A percentile compares a stretch with the other conserved stretches of the same genome.
phyloP scores from a whole-genome alignment of 2,329 filamentous ascomycete genomes.

The Aspergillus ochraceoroseus region DNA sequence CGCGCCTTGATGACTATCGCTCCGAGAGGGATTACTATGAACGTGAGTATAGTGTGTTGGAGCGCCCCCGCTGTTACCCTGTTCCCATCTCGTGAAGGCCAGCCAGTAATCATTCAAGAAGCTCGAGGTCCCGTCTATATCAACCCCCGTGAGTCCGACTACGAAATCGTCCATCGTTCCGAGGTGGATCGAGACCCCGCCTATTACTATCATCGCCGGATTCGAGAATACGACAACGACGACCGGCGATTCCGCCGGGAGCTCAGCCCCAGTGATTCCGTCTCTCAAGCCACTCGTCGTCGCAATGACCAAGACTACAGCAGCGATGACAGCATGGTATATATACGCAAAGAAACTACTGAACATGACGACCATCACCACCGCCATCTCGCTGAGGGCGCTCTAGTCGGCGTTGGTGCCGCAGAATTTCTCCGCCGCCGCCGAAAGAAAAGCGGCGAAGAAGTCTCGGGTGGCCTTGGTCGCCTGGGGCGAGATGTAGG shows the following conservation, averaged over 20 bases:
- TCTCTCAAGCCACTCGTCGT: slow-evolving; percentile 47
- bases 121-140: slow-evolving; percentile 49
- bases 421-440: slow-evolving; percentile 57
- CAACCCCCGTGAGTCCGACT: slow-evolving; percentile 51
- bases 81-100: slow-evolving; percentile 47
- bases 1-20: slow-evolving; percentile 42
- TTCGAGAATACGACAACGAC: slow-evolving; percentile 50
- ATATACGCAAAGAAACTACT: slow-evolving; percentile 50
- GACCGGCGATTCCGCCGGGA: slow-evolving; percentile 45
- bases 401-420: slow-evolving; percentile 56
- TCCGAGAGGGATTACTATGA: slow-evolving; percentile 46
- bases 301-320: slow-evolving; percentile 47
- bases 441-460: slow-evolving; percentile 53
- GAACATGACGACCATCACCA: slow-evolving; percentile 48
- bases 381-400: slow-evolving; percentile 59
- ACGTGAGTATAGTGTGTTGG: slow-evolving; percentile 37
- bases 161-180: slow-evolving; percentile 56
- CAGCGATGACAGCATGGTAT: slow-evolving; percentile 59
- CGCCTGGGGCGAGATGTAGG: slow-evolving; percentile 51
- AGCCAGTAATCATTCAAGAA: slow-evolving; percentile 55
- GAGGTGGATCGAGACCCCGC: slow-evolving; percentile 55
- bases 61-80: slow-evolving; percentile 48
- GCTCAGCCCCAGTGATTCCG: slow-evolving; percentile 50
- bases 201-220: slow-evolving; percentile 57
- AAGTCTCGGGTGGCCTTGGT: slow-evolving; percentile 49